These are phyloP conservation scores for Sporisorium scitamineum DNA, from an alignment of 1,284 basidiomycete species.

Conservation along the genomic window DNA sequence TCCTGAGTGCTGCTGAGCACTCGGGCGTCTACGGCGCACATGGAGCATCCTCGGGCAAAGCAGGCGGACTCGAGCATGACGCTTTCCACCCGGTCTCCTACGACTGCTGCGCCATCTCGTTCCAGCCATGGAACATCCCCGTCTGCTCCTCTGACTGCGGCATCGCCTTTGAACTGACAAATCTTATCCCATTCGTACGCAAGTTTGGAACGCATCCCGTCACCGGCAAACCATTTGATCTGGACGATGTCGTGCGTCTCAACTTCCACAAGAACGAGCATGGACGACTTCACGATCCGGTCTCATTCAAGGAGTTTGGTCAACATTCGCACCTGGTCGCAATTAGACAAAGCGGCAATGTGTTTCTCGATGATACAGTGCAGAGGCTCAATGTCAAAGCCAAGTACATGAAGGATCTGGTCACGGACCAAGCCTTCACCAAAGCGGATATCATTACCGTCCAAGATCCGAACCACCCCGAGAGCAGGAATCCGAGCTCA, in stretches of 20 bases:
- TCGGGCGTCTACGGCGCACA: constrained; percentile 61
- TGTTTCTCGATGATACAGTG: constrained; percentile 82
- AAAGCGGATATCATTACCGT: constrained; percentile 91
- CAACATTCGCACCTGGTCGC: constrained; percentile 71
- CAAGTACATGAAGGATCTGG: constrained; percentile 79
- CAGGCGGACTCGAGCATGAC: constrained; percentile 71
- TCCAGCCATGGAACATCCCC: constrained; percentile 89
- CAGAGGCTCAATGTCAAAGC: constrained; percentile 79
- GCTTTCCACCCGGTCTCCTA: constrained; percentile 76
- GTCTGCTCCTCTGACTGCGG: constrained; percentile 82
- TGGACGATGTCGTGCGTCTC: constrained; percentile 85
- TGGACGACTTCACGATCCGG: constrained; percentile 69
- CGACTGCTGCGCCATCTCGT: constrained; percentile 91
- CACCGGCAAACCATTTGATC: constrained; percentile 82
- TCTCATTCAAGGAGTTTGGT: constrained; percentile 72
- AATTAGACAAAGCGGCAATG: constrained; percentile 77
- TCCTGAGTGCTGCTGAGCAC: constrained; percentile 61
- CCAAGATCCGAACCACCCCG: constrained; percentile 70
- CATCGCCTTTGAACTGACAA: constrained; percentile 70
- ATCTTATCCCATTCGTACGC: constrained; percentile 89
- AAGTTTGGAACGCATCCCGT: constrained; percentile 81
- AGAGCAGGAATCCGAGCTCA: constrained; percentile 19
- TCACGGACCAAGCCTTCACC: constrained; percentile 82
- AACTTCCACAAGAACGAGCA: constrained; percentile 77
- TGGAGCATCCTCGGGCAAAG: constrained; percentile 50